Base-by-base conservation (phyloP, 352 stramenopile genomes). In the Elongisporangium undulatum region DNA sequence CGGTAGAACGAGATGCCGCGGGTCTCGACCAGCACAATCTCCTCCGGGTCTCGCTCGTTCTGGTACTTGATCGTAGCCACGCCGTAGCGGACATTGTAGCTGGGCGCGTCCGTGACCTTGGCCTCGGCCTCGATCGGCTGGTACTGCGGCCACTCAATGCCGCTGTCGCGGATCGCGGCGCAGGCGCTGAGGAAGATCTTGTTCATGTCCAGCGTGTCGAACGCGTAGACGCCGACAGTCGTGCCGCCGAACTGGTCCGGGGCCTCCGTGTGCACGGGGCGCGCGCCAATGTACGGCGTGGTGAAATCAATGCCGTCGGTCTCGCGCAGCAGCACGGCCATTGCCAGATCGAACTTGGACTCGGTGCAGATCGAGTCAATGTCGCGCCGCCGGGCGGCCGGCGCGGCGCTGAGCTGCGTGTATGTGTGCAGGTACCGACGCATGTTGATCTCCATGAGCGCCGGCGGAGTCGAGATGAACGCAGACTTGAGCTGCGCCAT, bases 401-500 rank as follows among this genome's bases (percentile, higher is more conserved):
- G 29, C 29, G 29, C 29, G 5, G 29, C 29, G 29, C 29, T 41
- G 0, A 56, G 16, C 17, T 51, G 48, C 9, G 67, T 72, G 68
- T 79, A 77, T 49, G 61, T 71, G 66, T 85, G 75, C 23, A 85
- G 63, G 20, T 75, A 61, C 26, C 75, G 59, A 16, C 59, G 70
- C 65, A 79, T 64, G 61, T 79, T 76, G 22, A 82, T 65, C 19
- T 74, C 68, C 48, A 51, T 20, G 48, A 58, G 34, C 29, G 49
- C 50, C n/a, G 61, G 50, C 38, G 58, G 65, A 6, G 49, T 49
- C 19, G 69, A 54, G 19, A 65, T 65, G 56, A 77, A 74, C 58
- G 69, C 67, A 13, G 58, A 58, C 53, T 68, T 71, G 21, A 85
- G 54, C 49, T 69, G 65, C 23, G 59, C 64, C 22, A 87, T 61